phyloP scores from a whole-genome alignment of 2,329 filamentous ascomycete genomes.

The Aureobasidium leucospermi region DNA sequence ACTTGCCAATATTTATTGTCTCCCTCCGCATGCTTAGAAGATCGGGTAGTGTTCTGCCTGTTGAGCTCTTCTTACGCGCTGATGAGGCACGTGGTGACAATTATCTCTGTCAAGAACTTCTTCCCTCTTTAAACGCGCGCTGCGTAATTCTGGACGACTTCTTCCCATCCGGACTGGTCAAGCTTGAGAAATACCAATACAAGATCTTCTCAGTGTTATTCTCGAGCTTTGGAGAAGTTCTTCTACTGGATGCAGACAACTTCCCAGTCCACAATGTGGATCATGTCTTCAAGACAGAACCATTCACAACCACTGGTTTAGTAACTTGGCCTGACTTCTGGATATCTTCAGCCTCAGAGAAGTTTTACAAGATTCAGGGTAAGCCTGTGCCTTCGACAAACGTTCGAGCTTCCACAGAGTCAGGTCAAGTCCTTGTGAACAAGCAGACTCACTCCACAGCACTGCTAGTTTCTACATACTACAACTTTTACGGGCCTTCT shows the following conservation, averaged over 20 bases:
- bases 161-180: conserved; percentile 23
- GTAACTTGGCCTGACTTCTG: conserved; percentile 45
- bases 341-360: conserved; percentile 32
- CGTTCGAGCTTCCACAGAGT: conserved; percentile 31
- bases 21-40: conserved; percentile 33
- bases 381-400: conserved; percentile 22
- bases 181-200: conserved; percentile 40
- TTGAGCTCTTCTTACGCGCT: conserved; percentile 39
- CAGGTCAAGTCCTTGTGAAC: conserved; percentile 39
- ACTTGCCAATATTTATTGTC: conserved; percentile 12
- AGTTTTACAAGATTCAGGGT: conserved; percentile 34
- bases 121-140: conserved; percentile 36
- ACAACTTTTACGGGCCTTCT: conserved; percentile 41
- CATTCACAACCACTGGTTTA: conserved; percentile 35
- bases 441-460: conserved; percentile 36
- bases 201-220: conserved; percentile 44
- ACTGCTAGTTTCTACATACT: conserved; percentile 41
- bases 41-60: conserved; percentile 36
- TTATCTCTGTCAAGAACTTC: conserved; percentile 37
- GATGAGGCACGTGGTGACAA: conserved; percentile 33
- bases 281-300: conserved; percentile 33
- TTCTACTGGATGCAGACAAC: conserved; percentile 44
- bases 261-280: conserved; percentile 37
- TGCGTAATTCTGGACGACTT: conserved; percentile 39
- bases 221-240: conserved; percentile 42